Conservation (phyloP, 331 rosid genomes). For the Stylosanthes scabra region DNA sequence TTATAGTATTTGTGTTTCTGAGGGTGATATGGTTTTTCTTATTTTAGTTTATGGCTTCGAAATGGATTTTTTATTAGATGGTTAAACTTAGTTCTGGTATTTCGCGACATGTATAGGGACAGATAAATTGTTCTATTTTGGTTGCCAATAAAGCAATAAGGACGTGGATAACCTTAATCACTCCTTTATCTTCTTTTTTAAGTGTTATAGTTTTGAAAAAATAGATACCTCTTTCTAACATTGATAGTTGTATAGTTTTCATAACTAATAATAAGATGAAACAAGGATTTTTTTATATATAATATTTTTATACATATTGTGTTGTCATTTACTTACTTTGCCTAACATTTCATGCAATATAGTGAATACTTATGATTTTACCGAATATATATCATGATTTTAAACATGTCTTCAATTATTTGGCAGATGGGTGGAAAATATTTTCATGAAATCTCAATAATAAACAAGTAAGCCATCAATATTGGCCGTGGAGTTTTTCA, state of each 20-base stretch:
- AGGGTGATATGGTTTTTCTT: conserved; percentile 16
- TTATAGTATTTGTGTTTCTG: not conserved
- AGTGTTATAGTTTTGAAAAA: not conserved
- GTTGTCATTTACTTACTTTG: too few relatives aligned
- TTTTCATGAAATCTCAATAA: too few relatives aligned
- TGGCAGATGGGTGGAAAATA: too few relatives aligned
- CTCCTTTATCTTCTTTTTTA: conserved; percentile 9
- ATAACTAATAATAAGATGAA: not conserved
- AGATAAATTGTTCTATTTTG: conserved; percentile 25
- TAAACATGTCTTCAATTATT: too few relatives aligned
- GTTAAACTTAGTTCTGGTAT: conserved; percentile 34
- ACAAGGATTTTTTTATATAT: too few relatives aligned
- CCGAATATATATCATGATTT: too few relatives aligned
- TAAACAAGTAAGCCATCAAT: too few relatives aligned
- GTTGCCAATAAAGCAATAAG: not conserved
- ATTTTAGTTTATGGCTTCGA: conserved; percentile 32
- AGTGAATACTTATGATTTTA: too few relatives aligned
- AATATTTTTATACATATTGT: too few relatives aligned
- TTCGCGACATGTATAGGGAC: not conserved
- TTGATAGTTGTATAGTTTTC: not conserved
- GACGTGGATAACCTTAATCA: not conserved
- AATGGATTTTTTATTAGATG: conserved; percentile 23
- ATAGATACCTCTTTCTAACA: not conserved
- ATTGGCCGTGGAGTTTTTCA: too few relatives aligned
- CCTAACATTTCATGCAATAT: too few relatives aligned